Base-by-base conservation (phyloP, 2,329 filamentous ascomycete species). In the Colletotrichum higginsianum region DNA sequence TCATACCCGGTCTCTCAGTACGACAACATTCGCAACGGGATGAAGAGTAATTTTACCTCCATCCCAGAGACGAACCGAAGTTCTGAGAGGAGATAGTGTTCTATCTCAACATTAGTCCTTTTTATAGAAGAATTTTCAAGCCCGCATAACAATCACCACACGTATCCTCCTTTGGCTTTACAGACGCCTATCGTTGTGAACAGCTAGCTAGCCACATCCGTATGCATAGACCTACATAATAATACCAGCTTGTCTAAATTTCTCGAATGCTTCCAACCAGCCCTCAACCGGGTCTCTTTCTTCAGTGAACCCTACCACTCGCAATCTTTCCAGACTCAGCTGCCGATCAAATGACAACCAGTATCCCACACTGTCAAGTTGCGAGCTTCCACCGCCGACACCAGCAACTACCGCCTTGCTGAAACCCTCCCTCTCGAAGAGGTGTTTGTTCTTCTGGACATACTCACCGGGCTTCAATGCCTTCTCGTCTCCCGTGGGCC, bases 341-440 rank as follows among this genome's bases (percentile, higher is more conserved):
- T 86, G 83, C 30, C 85, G 79, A 71, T 87, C 84, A 72, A 87
- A 86, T 7, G 81, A 82, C 61, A 87, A 76, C 84, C 84, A 82
- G 76, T 80, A 82, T 35, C 85, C 82, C n/a, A 86, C 78, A 70
- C 82, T 79, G 74, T 86, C 80, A 53, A 86, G 72, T 74, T 86
- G 79, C 66, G 77, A 72, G 26, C 77, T 76, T 0, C 83, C 83
- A 8, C 75, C 77, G 0, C 82, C 80, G 4, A 85, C 83, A 0
- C 82, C 83, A 3, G 75, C 75, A 3, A 53, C 71, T 4, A 75
- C 30, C 3, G 78, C 82, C 56, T 74, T 80, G 0, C 60, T 40
- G 6, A 64, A 68, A 0, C 76, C 80, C 12, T 67, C 61, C 8
- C 77, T 68, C 2, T 58, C 44, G 42, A 85, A 84, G 0, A 80